Evolutionary conservation across 352 stramenopile species (phyloP).

Genomic region (Pilasporangium apinafurcum): DNA sequence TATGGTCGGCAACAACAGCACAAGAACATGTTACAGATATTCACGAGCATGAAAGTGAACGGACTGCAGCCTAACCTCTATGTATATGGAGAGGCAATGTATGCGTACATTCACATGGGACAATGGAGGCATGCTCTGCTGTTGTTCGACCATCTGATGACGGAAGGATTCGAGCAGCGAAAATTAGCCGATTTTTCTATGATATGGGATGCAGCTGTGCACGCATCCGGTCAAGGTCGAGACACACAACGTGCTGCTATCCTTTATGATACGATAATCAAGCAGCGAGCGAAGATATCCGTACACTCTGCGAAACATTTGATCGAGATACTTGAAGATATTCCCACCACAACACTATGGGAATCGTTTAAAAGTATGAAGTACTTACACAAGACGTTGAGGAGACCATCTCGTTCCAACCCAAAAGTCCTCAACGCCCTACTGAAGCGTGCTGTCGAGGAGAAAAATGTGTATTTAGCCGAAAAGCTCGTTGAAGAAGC

Average conservation of each 20-base stretch:
- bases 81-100: slow-evolving; percentile 66
- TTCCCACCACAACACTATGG: slow-evolving; percentile 51
- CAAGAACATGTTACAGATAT: slow-evolving; percentile 54
- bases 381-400: slow-evolving; percentile 35
- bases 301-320: slow-evolving; percentile 41
- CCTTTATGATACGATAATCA: slow-evolving; percentile 40
- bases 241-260: slow-evolving; percentile 30
- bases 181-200: slow-evolving; percentile 33
- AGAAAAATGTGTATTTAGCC: slow-evolving; percentile 37
- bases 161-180: slow-evolving; percentile 30
- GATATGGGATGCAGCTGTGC: slow-evolving; percentile 58
- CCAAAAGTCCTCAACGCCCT: slow-evolving; percentile 51
- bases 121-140: slow-evolving; percentile 68
- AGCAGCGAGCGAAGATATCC: slow-evolving; percentile 28
- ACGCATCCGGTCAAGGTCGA: slow-evolving; percentile 41
- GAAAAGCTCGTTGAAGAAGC: slow-evolving; percentile 47
- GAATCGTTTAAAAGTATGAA: slow-evolving; percentile 35
- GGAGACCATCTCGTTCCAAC: too few species aligned
- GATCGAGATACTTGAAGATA: slow-evolving; percentile 26
- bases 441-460: slow-evolving; percentile 47
- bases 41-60: slow-evolving; percentile 68
- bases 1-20: slow-evolving; percentile 31
- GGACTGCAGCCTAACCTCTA: slow-evolving; percentile 58
- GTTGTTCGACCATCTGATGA: slow-evolving; percentile 66
- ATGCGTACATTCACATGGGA: slow-evolving; percentile 52